These are phyloP conservation scores for Globisporangium emineosum DNA, from an alignment of 352 stramenopile genomes.

Conservation along the genomic window DNA sequence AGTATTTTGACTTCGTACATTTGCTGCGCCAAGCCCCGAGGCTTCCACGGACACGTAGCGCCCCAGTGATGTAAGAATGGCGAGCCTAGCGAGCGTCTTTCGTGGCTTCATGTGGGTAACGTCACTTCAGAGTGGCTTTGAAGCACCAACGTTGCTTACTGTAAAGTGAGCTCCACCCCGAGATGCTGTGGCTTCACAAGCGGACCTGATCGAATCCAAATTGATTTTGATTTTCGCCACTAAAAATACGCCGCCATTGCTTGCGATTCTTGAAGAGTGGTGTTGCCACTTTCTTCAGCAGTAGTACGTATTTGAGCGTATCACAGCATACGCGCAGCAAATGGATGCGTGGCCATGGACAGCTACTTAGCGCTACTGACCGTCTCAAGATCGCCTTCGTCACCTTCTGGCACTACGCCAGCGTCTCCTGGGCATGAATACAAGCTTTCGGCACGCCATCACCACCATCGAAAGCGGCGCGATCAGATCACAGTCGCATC, in stretches of 20 bases:
- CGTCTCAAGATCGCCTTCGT: background rate
- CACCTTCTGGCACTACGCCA: no score
- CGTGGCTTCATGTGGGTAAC: background rate
- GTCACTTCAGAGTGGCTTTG: background rate
- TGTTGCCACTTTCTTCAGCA: no score
- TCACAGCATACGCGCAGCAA: background rate
- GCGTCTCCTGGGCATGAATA: constrained; percentile 9
- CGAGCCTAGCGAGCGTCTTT: background rate
- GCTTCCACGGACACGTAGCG: background rate
- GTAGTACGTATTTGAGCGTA: no score
- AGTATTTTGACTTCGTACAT: constrained; percentile 21
- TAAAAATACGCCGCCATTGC: no score
- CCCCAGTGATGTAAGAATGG: background rate
- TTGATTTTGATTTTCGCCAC: no score
- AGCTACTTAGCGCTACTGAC: constrained; percentile 3
- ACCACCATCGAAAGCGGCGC: constrained; percentile 16
- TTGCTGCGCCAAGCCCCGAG: constrained; percentile 28
- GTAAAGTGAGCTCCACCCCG: background rate
- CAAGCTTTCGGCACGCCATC: constrained; percentile 31
- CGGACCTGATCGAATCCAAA: no score
- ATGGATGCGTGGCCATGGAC: constrained; percentile 11
- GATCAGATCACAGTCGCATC: background rate
- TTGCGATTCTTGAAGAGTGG: no score
- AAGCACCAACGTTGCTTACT: background rate
- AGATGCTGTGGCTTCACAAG: no score